These are phyloP conservation scores for Chlorella vulgaris DNA, from an alignment of 139 green algal species.

Conservation along the genomic window DNA sequence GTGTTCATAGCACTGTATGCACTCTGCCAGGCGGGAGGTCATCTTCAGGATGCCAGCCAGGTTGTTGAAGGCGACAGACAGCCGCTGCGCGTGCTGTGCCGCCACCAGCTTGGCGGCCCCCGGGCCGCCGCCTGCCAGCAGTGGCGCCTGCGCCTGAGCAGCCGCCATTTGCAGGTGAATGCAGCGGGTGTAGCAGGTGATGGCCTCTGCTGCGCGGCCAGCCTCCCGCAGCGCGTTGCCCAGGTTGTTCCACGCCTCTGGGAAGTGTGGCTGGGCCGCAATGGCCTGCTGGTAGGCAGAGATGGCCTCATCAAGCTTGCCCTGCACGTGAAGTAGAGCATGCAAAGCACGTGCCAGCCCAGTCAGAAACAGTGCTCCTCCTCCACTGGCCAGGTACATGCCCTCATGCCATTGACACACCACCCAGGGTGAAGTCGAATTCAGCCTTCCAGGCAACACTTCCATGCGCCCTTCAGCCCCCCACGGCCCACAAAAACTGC, in stretches of 20 bases:
- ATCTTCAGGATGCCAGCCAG: conserved; percentile 74
- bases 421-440: too few relatives aligned
- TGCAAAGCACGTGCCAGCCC: too few relatives aligned
- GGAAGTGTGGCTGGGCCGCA: conserved; percentile 69
- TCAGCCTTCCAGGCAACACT: too few relatives aligned
- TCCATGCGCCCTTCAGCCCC: too few relatives aligned
- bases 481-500: too few relatives aligned
- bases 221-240: conserved; percentile 79
- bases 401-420: too few relatives aligned
- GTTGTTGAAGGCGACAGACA: conserved; percentile 86
- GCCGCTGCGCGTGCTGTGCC: conserved; percentile 60
- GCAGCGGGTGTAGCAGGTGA: conserved; percentile 78
- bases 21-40: conserved; percentile 66
- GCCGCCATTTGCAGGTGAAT: conserved; percentile 70
- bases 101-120: background rate
- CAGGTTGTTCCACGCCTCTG: conserved; percentile 88
- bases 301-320: conserved; percentile 72
- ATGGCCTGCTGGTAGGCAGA: conserved; percentile 72
- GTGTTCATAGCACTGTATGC: conserved; percentile 84
- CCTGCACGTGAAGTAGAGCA: conserved; percentile 23
- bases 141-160: conserved; percentile 4
- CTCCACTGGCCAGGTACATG: too few relatives aligned
- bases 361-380: too few relatives aligned
- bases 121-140: conserved; percentile 24
- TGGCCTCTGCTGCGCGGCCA: conserved; percentile 67